Evolutionary conservation across 2,329 filamentous ascomycete species (phyloP), one percentile per base, ranked within the genome.

Genomic region (Zasmidium citrigriseum): DNA sequence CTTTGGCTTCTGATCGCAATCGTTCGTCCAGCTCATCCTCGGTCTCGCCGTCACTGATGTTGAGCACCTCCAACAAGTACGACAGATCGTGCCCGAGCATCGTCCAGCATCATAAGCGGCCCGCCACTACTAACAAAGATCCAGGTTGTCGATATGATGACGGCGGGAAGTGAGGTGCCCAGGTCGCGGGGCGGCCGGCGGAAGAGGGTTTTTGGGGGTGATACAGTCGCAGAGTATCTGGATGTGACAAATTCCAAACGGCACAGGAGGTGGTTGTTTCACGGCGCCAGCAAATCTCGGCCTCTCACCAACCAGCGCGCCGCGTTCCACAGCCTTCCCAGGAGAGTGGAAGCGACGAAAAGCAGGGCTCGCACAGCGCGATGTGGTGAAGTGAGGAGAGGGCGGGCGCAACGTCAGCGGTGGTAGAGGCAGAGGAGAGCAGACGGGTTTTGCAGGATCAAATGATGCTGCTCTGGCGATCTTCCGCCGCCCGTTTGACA

Each of bases 51-150:
- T 65, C 61, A n/a, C 50, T 54, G 22, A 71, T 62, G 29, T 64
- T 61, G 16, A 73, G 64, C 51, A 73, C 70, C 11, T 72, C 67
- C 41, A 61, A 60, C 48, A 68, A 58, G 51, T 67, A 72, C 18
- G 65, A 64, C 20, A 63, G 55, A 44, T 65, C 58, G 58, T 63
- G 59, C 20, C 57, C 60, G 29, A 61, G 51, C 63, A 64, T 64
- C 46, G 48, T 59, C 55, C 52, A 48, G 58, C 58, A 60, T 60
- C 44, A 57, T 61, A 47, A 41, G 34, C 34, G 34, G 18, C 7
- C 5, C 34, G 34, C 7, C 14, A 23, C 22, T 44, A 5, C n/a
- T n/a, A n/a, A n/a, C n/a, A n/a, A 23, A 22, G 54, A 47, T 23
- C 54, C 46, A 55, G 45, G 52, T 29, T n/a, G 22, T 54, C 16